Percentiles rank a stretch among this genome's conserved stretches.
Evolutionary conservation across 106 monocot genomes (phyloP).

Genomic region (Dendrobium huoshanense): DNA sequence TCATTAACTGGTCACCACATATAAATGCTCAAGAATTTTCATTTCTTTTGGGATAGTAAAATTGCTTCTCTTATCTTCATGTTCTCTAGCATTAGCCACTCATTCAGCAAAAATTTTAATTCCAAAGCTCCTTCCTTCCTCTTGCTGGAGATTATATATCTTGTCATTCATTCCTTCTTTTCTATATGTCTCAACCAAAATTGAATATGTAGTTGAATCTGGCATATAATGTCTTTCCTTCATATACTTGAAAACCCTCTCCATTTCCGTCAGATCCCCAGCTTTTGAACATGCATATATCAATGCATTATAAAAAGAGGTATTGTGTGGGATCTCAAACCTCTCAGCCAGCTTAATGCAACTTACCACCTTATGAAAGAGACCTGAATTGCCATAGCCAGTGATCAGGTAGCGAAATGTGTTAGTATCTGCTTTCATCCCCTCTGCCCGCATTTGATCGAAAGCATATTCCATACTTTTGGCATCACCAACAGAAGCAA

Average conservation of each 20-base stretch:
- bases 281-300: slow-evolving; percentile 83
- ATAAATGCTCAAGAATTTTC: slow-evolving; percentile 4
- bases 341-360: slow-evolving; percentile 76
- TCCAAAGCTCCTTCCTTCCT: slow-evolving; percentile 16
- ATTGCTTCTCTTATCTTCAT: neutral
- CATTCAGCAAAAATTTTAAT: slow-evolving; percentile 16
- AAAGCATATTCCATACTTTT: slow-evolving; percentile 82
- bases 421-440: slow-evolving; percentile 81
- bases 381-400: slow-evolving; percentile 70
- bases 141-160: slow-evolving; percentile 68
- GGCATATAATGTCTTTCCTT: slow-evolving; percentile 53
- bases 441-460: slow-evolving; percentile 78
- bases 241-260: slow-evolving; percentile 84
- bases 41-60: neutral
- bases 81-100: neutral
- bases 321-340: slow-evolving; percentile 46
- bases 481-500: slow-evolving; percentile 76
- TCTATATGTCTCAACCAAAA: slow-evolving; percentile 60
- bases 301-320: slow-evolving; percentile 71
- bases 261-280: slow-evolving; percentile 94
- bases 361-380: slow-evolving; percentile 83
- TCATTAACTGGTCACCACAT: neutral
- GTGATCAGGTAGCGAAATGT: slow-evolving; percentile 82
- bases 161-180: slow-evolving; percentile 92
- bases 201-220: slow-evolving; percentile 46